phyloP scores from a whole-genome alignment of 1,139 yeast genomes.

The Pichia sp. region DNA sequence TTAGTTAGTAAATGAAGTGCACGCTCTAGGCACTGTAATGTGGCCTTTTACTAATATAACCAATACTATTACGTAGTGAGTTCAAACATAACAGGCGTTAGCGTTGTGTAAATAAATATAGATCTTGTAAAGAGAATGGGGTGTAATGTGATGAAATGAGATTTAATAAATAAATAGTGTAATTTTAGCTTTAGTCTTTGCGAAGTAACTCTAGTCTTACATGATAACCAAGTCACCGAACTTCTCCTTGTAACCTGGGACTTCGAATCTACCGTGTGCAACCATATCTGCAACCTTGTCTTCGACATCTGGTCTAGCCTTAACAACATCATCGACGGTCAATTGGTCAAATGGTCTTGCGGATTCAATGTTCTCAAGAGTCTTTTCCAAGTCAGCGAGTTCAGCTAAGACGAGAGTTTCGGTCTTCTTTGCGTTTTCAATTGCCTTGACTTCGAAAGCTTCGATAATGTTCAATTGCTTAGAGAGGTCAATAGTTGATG shows the following conservation, averaged over 20 bases:
- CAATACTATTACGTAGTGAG: no score
- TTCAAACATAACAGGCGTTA: no score
- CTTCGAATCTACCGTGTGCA: slow-evolving; percentile 96
- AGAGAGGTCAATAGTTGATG: slow-evolving; percentile 77
- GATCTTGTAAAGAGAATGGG: no score
- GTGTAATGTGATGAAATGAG: no score
- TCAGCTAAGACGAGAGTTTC: slow-evolving; percentile 85
- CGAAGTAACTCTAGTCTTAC: no score
- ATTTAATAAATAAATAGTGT: no score
- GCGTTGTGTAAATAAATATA: no score
- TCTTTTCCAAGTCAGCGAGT: slow-evolving; percentile 75
- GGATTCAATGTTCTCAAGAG: slow-evolving; percentile 86
- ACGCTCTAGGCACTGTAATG: no score
- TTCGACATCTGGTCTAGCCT: slow-evolving; percentile 96
- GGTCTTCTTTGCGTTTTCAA: slow-evolving; percentile 92
- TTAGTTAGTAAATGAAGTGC: no score
- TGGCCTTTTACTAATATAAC: no score
- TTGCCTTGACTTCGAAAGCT: slow-evolving; percentile 90
- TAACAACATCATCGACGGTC: slow-evolving; percentile 88
- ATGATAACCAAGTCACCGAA: slow-evolving; percentile 93
- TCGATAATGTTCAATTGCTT: slow-evolving; percentile 90
- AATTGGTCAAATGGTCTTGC: slow-evolving; percentile 98
- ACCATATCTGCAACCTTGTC: slow-evolving; percentile 94
- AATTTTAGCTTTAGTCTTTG: no score
- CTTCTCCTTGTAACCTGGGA: slow-evolving; percentile 97